These are phyloP conservation scores for Dipodascopsis tothii DNA, from an alignment of 805 yeast species.

Conservation along the genomic window DNA sequence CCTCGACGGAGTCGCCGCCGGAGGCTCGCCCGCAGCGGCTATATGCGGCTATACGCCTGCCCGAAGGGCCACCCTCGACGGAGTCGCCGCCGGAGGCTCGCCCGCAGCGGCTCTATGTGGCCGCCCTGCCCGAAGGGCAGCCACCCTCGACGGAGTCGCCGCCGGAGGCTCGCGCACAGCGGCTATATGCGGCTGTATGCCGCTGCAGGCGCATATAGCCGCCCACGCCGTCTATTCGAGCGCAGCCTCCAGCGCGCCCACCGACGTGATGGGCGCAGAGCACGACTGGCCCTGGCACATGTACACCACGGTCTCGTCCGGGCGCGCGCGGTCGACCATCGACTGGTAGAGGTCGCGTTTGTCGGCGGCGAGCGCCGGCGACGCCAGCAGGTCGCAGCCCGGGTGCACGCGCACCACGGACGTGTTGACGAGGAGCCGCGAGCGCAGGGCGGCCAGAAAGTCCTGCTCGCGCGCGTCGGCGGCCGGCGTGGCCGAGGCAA, in stretches of 20 bases:
- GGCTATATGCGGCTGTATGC: no score
- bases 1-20: no score
- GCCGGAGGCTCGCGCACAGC: no score
- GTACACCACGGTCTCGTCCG: conserved; percentile 3
- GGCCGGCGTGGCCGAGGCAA: conserved; percentile 6
- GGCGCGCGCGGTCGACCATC: no score
- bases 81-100: no score
- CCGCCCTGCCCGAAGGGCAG: no score
- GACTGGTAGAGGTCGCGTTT: conserved; percentile 1
- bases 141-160: no score
- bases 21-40: no score
- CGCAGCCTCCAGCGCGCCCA: conserved; percentile 4
- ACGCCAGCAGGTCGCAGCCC: background rate
- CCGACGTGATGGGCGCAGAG: conserved; percentile 12
- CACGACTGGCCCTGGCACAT: conserved; percentile 14
- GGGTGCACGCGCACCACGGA: conserved; percentile 4
- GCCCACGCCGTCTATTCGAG: no score
- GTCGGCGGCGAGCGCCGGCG: conserved; percentile 1
- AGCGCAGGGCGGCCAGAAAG: conserved; percentile 2
- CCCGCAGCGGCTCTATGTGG: no score
- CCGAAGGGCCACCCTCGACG: no score
- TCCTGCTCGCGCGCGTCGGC: background rate
- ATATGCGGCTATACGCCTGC: no score
- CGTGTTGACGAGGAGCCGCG: conserved; percentile 9
- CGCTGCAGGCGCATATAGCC: background rate